Evolutionary conservation across 306 rosid genomes (phyloP).

Genomic region (Crotalaria pallida): DNA sequence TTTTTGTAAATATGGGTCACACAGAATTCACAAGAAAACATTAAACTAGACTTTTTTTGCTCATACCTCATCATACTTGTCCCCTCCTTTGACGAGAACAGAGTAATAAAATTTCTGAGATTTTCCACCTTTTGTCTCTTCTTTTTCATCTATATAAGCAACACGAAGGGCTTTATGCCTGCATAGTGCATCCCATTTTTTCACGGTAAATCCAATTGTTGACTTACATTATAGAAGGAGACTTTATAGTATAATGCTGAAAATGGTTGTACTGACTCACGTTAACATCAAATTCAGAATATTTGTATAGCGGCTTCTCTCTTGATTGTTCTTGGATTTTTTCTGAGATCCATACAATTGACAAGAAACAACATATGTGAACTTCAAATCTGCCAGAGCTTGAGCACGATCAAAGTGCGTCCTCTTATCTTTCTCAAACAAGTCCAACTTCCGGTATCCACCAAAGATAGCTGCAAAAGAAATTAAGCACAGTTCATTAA

Average conservation of each 20-base stretch:
- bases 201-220: conserved; percentile 22
- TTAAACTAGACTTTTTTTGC: background rate
- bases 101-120: conserved; percentile 54
- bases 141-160: conserved; percentile 88
- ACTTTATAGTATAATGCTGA: background rate
- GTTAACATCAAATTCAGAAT: conserved; percentile 76
- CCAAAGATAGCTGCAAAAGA: conserved; percentile 42
- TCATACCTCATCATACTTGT: conserved; percentile 87
- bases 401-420: conserved; percentile 39
- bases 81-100: conserved; percentile 94
- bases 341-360: conserved; percentile 80
- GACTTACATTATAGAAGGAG: conserved; percentile 6
- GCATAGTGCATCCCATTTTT: conserved; percentile 19
- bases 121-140: conserved; percentile 45
- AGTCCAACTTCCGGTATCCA: conserved; percentile 34
- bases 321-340: conserved; percentile 45
- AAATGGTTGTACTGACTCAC: conserved; percentile 49
- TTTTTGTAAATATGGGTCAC: conserved; percentile 1
- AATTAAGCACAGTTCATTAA: conserved; percentile 8
- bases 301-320: conserved; percentile 50
- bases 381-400: conserved; percentile 89
- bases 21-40: conserved; percentile 1
- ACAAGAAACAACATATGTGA: conserved; percentile 94
- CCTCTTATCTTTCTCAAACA: conserved; percentile 8
- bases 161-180: conserved; percentile 82